Base-by-base conservation (phyloP, 805 yeast species). In the Pichia gijzeniarum region DNA sequence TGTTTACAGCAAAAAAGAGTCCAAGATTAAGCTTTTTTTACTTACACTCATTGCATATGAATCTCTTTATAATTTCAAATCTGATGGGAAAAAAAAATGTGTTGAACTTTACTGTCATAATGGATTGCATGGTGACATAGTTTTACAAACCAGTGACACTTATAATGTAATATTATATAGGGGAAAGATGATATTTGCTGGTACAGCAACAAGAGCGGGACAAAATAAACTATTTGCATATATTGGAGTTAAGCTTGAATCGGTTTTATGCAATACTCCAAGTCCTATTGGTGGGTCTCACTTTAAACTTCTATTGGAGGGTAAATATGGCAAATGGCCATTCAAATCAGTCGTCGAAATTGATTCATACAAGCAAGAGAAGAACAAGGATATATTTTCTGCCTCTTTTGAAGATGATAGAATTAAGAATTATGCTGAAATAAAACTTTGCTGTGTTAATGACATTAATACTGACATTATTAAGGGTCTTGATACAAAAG, bases 171-270 rank as follows among this genome's bases (percentile, higher is more conserved):
- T 51, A 4, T 33, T 44, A 9, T 46, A 43, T 22, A 46, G 44
- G 14, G 35, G 30, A 14, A 46, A 48, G 35, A 22, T 45, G n/a
- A 46, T 51, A 7, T 39, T 51, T 44, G 40, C 48, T 2, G 38
- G 38, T 28, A 48, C 48, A 3, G n/a, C 27, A 3, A 43, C 48
- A n/a, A 38, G 57, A 12, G 18, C 10, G 13, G 25, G 30, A 13
- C 48, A 52, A 14, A 21, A 42, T 20, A 20, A 19, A 34, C 22
- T 41, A 16, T 28, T 40, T 18, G 33, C 52, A 19, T 53, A 45
- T 36, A 51, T 52, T 21, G 55, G 55, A 9, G 13, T 44, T 16
- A 47, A 48, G 21, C 51, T 53, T 38, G 55, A 52, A 28, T 40
- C 44, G 8, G n/a, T 51, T 22, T 19, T 51, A 6, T 41, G 43